phyloP scores from a whole-genome alignment of 1,284 basidiomycete genomes.

The Trametes versicolor region DNA sequence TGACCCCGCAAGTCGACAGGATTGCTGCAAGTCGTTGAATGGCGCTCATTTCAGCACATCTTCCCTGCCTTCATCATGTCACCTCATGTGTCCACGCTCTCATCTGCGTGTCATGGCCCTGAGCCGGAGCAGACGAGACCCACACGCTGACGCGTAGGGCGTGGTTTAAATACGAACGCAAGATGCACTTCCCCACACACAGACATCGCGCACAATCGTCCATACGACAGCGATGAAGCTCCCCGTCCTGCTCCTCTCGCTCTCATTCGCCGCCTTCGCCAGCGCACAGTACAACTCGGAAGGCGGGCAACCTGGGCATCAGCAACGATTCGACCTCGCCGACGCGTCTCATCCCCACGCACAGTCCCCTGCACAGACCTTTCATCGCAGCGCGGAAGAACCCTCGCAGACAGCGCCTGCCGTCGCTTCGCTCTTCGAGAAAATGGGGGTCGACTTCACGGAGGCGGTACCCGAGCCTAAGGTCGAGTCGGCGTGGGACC shows the following conservation, averaged over 20 bases:
- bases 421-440: conserved; percentile 59
- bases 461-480: conserved; percentile 59
- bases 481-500: conserved; percentile 66
- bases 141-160: neutral
- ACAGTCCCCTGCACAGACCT: conserved; percentile 31
- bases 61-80: too few species aligned
- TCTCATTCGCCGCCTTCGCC: conserved; percentile 49
- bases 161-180: too few species aligned
- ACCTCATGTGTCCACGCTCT: too few species aligned
- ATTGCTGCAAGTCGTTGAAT: too few species aligned
- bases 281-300: conserved; percentile 77
- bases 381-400: conserved; percentile 35
- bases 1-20: too few species aligned
- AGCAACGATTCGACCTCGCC: conserved; percentile 30
- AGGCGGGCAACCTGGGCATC: conserved; percentile 81
- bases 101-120: too few species aligned
- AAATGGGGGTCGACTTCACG: conserved; percentile 74
- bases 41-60: too few species aligned
- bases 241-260: conserved; percentile 47
- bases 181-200: neutral
- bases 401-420: conserved; percentile 59
- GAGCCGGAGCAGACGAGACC: too few species aligned
- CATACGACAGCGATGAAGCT: conserved; percentile 58
- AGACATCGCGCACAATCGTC: too few species aligned
- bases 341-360: neutral